Base-by-base conservation (phyloP, 2,329 filamentous ascomycete species). In the Myrmaecium sp. region DNA sequence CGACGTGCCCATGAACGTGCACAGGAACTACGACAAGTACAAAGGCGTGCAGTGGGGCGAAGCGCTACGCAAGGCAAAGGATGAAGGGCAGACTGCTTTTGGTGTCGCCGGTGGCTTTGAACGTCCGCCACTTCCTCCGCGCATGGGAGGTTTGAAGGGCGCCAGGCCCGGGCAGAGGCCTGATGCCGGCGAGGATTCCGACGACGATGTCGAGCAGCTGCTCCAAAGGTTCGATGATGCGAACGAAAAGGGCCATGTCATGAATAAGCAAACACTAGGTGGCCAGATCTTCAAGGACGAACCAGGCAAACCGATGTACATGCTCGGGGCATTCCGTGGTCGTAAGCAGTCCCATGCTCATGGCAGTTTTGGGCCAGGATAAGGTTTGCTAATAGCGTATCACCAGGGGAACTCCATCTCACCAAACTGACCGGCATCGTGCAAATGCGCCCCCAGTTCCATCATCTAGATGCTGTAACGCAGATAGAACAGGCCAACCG, bases 271-370 rank as follows among this genome's bases (percentile, higher is more conserved):
- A 57, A 92, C 83, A 0, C 62, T 93, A 13, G 84, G 83, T 23
- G 89, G 89, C 0, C 74, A 86, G 48, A 74, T 81, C 33, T 63
- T 74, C 8, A 65, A 70, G 21, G 60, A 71, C 3, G 70, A 74
- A 36, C 68, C 75, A 36, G 75, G 76, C 13, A 75, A 81, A 37
- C 68, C 70, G 6, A 57, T 63, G 37, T 92, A 92, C 56, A 91
- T 94, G 73, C 65, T 94, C 26, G 89, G 82, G 15, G 76, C 83
- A n/a, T 94, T 95, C 47, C 69, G 76, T 46, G 75, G 75, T 27
- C 69, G 81, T 86, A 52, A 40, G 71, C 60, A 14, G 4, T 15
- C 16, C 7, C n/a, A 25, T 26, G 5, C 17, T 17, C 14, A 11
- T 5, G 14, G n/a, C n/a, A n/a, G n/a, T n/a, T n/a, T n/a, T n/a